These are phyloP conservation scores for Lepiota brunneoincarnata DNA, from an alignment of 768 basidiomycete genomes.

Conservation along the genomic window DNA sequence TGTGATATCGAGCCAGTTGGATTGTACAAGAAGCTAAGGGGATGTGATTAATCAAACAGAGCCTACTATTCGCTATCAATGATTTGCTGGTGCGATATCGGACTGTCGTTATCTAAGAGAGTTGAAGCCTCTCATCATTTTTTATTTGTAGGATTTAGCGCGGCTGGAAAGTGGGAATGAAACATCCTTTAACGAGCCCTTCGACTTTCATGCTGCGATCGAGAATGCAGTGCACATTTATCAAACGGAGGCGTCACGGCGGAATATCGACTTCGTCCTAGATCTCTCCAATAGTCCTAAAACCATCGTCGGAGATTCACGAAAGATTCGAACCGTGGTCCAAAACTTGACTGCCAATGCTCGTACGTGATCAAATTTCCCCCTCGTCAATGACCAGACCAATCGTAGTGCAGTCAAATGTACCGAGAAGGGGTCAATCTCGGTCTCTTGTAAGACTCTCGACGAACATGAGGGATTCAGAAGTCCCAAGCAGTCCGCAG, in stretches of 20 bases:
- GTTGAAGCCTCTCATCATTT: neutral
- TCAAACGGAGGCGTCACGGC: conserved; percentile 60
- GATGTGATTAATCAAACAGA: conserved; percentile 29
- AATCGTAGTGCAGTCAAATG: conserved; percentile 58
- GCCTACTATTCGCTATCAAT: conserved; percentile 79
- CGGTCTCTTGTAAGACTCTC: conserved; percentile 51
- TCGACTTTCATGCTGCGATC: conserved; percentile 60
- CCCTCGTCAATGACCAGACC: neutral
- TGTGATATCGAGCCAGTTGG: neutral
- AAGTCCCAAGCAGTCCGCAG: conserved; percentile 42
- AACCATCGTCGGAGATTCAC: conserved; percentile 68
- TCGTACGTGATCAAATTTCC: conserved; percentile 33
- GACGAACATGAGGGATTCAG: conserved; percentile 51
- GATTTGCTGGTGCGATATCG: conserved; percentile 55
- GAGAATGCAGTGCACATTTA: conserved; percentile 63
- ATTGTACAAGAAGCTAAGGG: conserved; percentile 2
- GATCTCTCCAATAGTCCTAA: conserved; percentile 52
- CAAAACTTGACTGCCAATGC: conserved; percentile 79
- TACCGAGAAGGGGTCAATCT: conserved; percentile 58
- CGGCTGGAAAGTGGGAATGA: conserved; percentile 73
- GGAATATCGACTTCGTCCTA: conserved; percentile 56
- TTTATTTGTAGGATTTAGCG: conserved; percentile 56
- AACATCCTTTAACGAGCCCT: conserved; percentile 74
- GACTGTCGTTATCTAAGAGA: neutral
- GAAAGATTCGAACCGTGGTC: conserved; percentile 73